Conservation (phyloP, 2,329 filamentous ascomycete genomes). For the Penicillium polonicum region DNA sequence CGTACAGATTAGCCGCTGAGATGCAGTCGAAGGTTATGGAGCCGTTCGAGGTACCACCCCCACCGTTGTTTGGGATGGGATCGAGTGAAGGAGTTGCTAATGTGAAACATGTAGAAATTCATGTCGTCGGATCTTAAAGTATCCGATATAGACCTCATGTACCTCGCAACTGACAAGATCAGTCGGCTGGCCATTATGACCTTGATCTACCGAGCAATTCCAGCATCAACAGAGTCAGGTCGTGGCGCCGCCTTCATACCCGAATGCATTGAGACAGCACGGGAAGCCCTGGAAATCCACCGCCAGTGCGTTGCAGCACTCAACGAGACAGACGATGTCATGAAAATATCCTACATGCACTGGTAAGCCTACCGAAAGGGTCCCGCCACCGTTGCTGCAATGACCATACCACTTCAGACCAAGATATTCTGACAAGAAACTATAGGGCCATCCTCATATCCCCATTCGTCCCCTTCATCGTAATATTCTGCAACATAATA, state of each 20-base stretch:
- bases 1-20: conserved; percentile 29
- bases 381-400: background rate
- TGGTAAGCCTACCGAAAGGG: conserved; percentile 27
- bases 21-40: conserved; percentile 31
- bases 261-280: conserved; percentile 40
- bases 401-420: background rate
- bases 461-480: conserved; percentile 52
- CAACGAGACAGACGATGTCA: conserved; percentile 26
- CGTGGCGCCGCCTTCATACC: conserved; percentile 34
- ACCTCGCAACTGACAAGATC: conserved; percentile 36
- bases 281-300: conserved; percentile 36
- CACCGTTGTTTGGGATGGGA: background rate
- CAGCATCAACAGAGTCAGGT: conserved; percentile 25
- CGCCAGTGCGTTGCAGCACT: conserved; percentile 31
- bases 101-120: conserved; percentile 10
- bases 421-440: background rate
- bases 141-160: conserved; percentile 29
- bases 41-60: conserved; percentile 29
- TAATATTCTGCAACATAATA: conserved; percentile 50
- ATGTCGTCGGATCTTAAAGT: conserved; percentile 12
- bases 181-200: conserved; percentile 39
- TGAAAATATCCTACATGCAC: conserved; percentile 38
- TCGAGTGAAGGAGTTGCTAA: background rate
- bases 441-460: conserved; percentile 42
- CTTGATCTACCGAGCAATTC: conserved; percentile 43